Evolutionary conservation across 352 stramenopile genomes (phyloP), one percentile per base, ranked within the genome.

Genomic region (Globisporangium cylindrosporum): DNA sequence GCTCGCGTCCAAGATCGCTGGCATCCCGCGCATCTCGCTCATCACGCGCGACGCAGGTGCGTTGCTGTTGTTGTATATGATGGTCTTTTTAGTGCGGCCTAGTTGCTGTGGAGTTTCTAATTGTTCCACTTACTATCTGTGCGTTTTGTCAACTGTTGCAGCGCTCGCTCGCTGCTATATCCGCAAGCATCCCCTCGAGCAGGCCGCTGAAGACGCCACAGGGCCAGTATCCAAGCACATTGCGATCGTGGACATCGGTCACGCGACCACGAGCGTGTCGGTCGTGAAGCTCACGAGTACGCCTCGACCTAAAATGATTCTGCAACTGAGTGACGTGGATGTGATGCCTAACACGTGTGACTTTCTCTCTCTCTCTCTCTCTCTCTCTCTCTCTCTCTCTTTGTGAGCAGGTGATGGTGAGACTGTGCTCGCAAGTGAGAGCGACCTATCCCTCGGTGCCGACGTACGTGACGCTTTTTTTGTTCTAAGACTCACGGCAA

Each of bases 221-320:
- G 66, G 71, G 34, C 4, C 41, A 48, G 62, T 62, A 22, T 27
- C 59, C n/a, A 84, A 86, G 70, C 77, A 86, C 68, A 93, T 98
- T 67, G 72, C 88, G 58, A 90, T 98, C 68, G 75, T 98, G 9
- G 92, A 98, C 72, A 89, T 98, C 71, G 92, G 92, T 51, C 82
- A 94, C 70, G 89, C 79, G 27, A 91, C 71, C 57, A 95, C 90
- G 10, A 90, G 80, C 54, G 75, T 92, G 24, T 76, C 86, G 18
- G 72, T 92, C 3, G 86, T 92, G 41, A 87, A 87, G 68, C 81
- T 95, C 25, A 90, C 83, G 24, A 63, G 77, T 76, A 65, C 69
- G 67, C 68, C 48, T 41, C 27, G 18, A 53, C 25, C n/a, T 48
- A 8, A 8, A 43, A 48, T 9, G 15, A 6, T 14, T 20, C 38